Evolutionary conservation across 179 eudicot genomes (phyloP).

Genomic region (Heliamphora ciliata): DNA sequence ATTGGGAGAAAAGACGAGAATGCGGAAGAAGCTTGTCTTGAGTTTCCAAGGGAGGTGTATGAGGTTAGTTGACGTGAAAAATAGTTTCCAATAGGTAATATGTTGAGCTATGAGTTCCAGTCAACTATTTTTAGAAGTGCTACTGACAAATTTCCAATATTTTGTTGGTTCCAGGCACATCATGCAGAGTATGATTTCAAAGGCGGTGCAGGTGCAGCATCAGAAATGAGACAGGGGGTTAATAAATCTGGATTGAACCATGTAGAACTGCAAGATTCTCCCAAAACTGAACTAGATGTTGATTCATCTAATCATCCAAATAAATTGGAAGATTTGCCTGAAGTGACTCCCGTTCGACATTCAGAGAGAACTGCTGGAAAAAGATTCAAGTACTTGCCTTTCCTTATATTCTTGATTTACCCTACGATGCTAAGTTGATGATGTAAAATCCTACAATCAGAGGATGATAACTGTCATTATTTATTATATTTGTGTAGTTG

Average conservation of each 20-base stretch:
- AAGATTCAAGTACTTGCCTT: constrained; percentile 52
- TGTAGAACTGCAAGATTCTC: constrained; percentile 33
- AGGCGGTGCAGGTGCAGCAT: constrained; percentile 78
- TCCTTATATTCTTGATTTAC: not conserved
- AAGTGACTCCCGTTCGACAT: constrained; percentile 63
- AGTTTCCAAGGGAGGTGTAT: constrained; percentile 61
- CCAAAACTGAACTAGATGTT: constrained; percentile 35
- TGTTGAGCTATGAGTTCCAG: not conserved
- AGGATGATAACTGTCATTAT: not conserved
- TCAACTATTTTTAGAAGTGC: not conserved
- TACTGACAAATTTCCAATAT: not conserved
- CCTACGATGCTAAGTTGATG: not conserved
- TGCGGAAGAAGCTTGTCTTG: constrained; percentile 70
- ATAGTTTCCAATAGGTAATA: not conserved
- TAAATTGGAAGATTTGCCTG: constrained; percentile 24
- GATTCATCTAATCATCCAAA: constrained; percentile 38
- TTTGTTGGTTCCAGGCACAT: constrained; percentile 33
- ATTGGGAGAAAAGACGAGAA: constrained; percentile 84
- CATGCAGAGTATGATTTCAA: constrained; percentile 52
- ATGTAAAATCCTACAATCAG: not conserved
- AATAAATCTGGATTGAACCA: constrained; percentile 23
- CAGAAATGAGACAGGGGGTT: constrained; percentile 27
- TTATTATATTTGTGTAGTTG: not conserved
- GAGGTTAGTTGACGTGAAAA: constrained; percentile 39
- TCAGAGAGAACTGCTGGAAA: constrained; percentile 78